Base-by-base conservation (phyloP, 2,329 filamentous ascomycete species). In the Pyrenophora seminiperda region DNA sequence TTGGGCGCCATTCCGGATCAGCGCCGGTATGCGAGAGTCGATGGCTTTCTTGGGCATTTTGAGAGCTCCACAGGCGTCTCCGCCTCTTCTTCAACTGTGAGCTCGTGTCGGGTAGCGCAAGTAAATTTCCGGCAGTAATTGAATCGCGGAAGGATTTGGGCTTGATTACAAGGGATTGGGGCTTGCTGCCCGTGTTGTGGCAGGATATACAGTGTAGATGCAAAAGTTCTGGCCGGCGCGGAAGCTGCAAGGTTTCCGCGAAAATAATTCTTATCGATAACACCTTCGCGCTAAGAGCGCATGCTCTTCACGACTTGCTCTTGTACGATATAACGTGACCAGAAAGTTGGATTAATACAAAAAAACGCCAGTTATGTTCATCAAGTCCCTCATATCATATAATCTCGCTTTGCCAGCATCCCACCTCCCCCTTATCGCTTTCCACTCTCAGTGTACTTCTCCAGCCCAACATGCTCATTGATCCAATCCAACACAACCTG, bases 401-500 rank as follows among this genome's bases (percentile, higher is more conserved):
- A 11, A 4, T 4, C 3, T 27, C 24, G 13, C 13, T 3, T 10
- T 9, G 9, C 24, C 24, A 11, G 7, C 24, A 27, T 1, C 1
- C 11, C 50, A 53, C 31, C 50, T 30, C 9, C 9, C 15, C 19
- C 32, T 38, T 14, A n/a, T 17, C 11, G 30, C 39, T 43, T 59
- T 53, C 46, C 54, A 37, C 52, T 56, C 47, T 67, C 61, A 4
- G 62, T 63, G 41, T 78, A 74, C n/a, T 74, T 68, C 18, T 77
- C 73, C 48, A 85, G 61, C 1, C 82, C 83, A 2, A 78, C 79
- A 65, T 83, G 79, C 55, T 77, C 78, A 66, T 85, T 85, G 59
- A 88, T 84, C 85, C 89, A 97, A 47, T 84, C 84, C 22, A 97
- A 68, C 13, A 97, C 91, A 50, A 91, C 89, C 47, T 83, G 83